A percentile compares a stretch with the other conserved stretches of the same genome.
phyloP scores from a whole-genome alignment of 371 early-diverging fungal genomes.

The Mortierella sp. region DNA sequence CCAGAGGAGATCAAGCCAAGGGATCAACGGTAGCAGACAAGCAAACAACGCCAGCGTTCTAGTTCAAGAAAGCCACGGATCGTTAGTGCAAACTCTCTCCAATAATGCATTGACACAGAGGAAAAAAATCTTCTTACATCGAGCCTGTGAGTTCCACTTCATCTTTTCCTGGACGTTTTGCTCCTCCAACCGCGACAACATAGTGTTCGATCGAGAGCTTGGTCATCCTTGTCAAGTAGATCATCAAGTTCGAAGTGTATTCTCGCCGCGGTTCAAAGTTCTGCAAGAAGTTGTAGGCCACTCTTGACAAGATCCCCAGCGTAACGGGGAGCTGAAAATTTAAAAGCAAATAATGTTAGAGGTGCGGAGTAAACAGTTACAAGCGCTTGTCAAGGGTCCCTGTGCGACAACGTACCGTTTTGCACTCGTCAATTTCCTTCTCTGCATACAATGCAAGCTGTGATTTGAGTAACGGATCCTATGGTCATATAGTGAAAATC shows the following conservation, averaged over 20 bases:
- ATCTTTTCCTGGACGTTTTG: conserved; percentile 38
- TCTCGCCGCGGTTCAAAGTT: conserved; percentile 46
- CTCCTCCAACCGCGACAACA: conserved; percentile 21
- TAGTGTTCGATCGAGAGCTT: conserved; percentile 42
- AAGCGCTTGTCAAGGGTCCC: not conserved
- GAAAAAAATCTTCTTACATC: conserved; percentile 18
- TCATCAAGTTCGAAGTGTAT: conserved; percentile 39
- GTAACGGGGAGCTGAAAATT: conserved; percentile 36
- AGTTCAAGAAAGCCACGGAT: not conserved
- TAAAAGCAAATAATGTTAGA: not conserved
- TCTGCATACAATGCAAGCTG: conserved; percentile 35
- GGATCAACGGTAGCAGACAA: conserved; percentile 32
- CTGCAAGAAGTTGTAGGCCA: conserved; percentile 42
- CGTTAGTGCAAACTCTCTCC: not conserved
- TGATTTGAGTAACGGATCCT: conserved; percentile 46
- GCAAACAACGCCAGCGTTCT: conserved; percentile 56
- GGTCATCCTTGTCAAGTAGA: conserved; percentile 41
- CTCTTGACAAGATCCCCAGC: conserved; percentile 43
- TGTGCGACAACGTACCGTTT: conserved; percentile 32
- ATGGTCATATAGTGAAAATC: not conserved
- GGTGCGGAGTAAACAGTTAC: not conserved
- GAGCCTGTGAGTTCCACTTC: conserved; percentile 40
- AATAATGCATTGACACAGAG: not conserved
- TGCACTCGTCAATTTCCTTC: conserved; percentile 39
- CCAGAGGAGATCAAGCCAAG: conserved; percentile 51